phyloP scores from a whole-genome alignment of 495 filamentous ascomycete genomes.

The Neurospora sp. region DNA sequence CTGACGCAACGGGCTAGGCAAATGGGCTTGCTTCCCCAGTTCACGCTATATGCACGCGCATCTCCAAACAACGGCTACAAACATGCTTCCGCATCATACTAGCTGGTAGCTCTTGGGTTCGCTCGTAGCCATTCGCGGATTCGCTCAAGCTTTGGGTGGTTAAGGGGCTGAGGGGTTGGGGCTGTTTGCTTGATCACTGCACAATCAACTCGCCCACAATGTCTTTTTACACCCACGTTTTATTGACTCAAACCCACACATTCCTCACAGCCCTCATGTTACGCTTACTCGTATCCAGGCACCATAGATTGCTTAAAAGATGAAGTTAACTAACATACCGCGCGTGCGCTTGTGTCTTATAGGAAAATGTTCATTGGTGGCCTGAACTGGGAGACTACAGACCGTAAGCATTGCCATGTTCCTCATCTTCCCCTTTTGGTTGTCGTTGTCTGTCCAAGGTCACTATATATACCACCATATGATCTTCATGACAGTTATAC shows the following conservation, averaged over 20 bases:
- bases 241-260: not conserved
- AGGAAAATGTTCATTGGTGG: constrained; percentile 99
- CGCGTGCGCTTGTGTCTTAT: constrained; percentile 1
- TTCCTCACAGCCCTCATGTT: not conserved
- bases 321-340: constrained; percentile 23
- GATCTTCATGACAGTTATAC: not conserved
- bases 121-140: not conserved
- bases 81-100: not conserved
- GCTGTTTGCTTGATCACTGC: not conserved
- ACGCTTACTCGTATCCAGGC: not conserved
- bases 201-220: not conserved
- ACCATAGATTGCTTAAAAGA: not conserved
- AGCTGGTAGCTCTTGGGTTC: not conserved
- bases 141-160: not conserved
- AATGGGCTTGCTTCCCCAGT: not conserved
- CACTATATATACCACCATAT: not conserved
- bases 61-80: not conserved
- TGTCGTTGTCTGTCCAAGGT: not conserved
- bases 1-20: not conserved
- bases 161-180: not conserved
- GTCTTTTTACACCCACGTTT: not conserved
- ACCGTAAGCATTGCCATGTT: constrained; percentile 55
- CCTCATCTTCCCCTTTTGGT: not conserved
- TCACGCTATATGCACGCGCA: not conserved
- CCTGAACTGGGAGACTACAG: constrained; percentile 97